These are phyloP conservation scores for Colletotrichum sp. DNA, from an alignment of 2,329 filamentous ascomycete genomes.

Conservation along the genomic window DNA sequence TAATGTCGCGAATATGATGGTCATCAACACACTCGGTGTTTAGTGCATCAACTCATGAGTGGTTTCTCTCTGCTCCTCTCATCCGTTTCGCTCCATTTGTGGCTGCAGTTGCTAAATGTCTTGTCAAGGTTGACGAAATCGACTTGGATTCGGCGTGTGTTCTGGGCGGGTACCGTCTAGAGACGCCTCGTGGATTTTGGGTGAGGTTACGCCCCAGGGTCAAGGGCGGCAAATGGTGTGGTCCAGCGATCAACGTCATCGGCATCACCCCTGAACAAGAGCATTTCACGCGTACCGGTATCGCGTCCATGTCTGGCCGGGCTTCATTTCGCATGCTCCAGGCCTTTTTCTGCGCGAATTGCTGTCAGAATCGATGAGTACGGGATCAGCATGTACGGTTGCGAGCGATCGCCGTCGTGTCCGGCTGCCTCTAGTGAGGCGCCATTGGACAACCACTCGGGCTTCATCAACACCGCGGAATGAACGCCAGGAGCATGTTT, in stretches of 20 bases:
- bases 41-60: background rate
- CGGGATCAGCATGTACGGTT: constrained; percentile 1
- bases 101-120: constrained; percentile 2
- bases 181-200: background rate
- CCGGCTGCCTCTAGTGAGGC: constrained; percentile 13
- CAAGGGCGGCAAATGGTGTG: background rate
- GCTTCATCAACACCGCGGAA: background rate
- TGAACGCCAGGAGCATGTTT: background rate
- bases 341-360: background rate
- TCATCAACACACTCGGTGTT: background rate
- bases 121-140: background rate
- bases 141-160: background rate
- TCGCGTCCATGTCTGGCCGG: background rate
- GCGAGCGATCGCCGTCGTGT: background rate
- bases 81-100: background rate
- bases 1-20: background rate
- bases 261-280: background rate
- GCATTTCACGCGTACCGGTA: background rate
- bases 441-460: background rate
- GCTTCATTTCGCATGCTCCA: background rate
- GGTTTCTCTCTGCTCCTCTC: background rate
- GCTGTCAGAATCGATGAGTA: background rate
- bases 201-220: background rate
- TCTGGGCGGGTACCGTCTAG: background rate
- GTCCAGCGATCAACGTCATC: constrained; percentile 15